Conservation (phyloP, 2,329 filamentous ascomycete genomes). For the Rutstroemia sydowiana region DNA sequence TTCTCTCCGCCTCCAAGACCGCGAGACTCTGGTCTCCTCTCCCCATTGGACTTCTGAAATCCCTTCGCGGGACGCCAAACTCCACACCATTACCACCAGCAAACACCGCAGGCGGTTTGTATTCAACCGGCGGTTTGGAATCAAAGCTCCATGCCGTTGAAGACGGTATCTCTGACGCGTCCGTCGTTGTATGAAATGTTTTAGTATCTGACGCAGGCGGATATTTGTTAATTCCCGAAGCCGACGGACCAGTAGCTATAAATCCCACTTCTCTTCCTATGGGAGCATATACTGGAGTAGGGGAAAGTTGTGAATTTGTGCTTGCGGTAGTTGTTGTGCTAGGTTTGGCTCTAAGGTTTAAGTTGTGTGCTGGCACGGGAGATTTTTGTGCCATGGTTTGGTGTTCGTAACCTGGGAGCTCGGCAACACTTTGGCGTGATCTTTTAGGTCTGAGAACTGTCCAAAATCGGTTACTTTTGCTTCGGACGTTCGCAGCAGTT, state of each 20-base stretch:
- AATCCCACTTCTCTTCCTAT: background rate
- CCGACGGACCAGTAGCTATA: background rate
- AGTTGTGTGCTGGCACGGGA: no score
- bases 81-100: background rate
- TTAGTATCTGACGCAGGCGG: background rate
- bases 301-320: background rate
- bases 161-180: background rate
- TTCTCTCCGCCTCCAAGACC: background rate
- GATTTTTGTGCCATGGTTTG: background rate
- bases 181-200: background rate
- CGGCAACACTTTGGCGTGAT: background rate
- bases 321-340: background rate
- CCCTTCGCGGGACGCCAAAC: background rate
- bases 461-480: background rate
- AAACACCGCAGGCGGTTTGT: background rate
- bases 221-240: background rate
- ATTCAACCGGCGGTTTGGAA: background rate
- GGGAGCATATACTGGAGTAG: background rate
- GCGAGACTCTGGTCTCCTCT: background rate
- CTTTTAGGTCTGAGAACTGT: background rate
- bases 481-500: background rate
- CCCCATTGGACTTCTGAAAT: constrained; percentile 1
- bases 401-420: constrained; percentile 3
- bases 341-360: no score
- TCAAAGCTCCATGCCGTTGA: background rate